Evolutionary conservation across 306 rosid genomes (phyloP).

Genomic region (Quercus agrifolia): DNA sequence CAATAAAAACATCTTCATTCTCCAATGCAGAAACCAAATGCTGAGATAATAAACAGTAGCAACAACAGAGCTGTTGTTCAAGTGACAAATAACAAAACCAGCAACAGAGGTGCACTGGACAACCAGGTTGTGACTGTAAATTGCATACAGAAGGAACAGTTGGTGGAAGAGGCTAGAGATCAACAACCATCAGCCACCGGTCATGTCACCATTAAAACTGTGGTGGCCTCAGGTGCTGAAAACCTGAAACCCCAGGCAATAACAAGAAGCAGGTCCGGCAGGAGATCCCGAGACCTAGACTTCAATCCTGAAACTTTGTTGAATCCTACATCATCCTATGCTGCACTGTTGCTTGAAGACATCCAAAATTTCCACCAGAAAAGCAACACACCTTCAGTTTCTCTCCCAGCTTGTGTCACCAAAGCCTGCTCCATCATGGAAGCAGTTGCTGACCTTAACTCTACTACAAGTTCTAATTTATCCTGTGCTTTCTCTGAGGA

Average conservation of each 20-base stretch:
- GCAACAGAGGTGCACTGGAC: slow-evolving; percentile 26
- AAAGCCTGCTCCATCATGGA: slow-evolving; percentile 91
- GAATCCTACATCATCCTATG: slow-evolving; percentile 62
- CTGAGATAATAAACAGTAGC: slow-evolving; percentile 27
- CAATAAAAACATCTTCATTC: neutral
- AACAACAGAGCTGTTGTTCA: slow-evolving; percentile 26
- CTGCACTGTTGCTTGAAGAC: slow-evolving; percentile 73
- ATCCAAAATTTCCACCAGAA: slow-evolving; percentile 92
- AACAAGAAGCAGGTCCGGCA: slow-evolving; percentile 74
- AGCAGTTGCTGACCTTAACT: slow-evolving; percentile 93
- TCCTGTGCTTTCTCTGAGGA: slow-evolving; percentile 47
- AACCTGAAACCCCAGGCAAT: slow-evolving; percentile 46
- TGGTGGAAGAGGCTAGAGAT: slow-evolving; percentile 30
- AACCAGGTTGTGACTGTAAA: slow-evolving; percentile 29
- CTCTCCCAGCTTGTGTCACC: slow-evolving; percentile 81
- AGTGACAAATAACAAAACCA: slow-evolving; percentile 29
- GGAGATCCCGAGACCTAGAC: slow-evolving; percentile 79
- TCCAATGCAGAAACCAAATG: slow-evolving; percentile 54
- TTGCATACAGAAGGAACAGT: slow-evolving; percentile 32
- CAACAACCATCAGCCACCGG: slow-evolving; percentile 21
- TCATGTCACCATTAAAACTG: slow-evolving; percentile 29
- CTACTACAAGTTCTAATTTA: slow-evolving; percentile 45
- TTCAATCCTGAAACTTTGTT: slow-evolving; percentile 48
- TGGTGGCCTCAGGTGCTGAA: slow-evolving; percentile 31
- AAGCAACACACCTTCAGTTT: slow-evolving; percentile 43